These are phyloP conservation scores for Corymbia maculata DNA, from an alignment of 345 rosid species.

Conservation along the genomic window DNA sequence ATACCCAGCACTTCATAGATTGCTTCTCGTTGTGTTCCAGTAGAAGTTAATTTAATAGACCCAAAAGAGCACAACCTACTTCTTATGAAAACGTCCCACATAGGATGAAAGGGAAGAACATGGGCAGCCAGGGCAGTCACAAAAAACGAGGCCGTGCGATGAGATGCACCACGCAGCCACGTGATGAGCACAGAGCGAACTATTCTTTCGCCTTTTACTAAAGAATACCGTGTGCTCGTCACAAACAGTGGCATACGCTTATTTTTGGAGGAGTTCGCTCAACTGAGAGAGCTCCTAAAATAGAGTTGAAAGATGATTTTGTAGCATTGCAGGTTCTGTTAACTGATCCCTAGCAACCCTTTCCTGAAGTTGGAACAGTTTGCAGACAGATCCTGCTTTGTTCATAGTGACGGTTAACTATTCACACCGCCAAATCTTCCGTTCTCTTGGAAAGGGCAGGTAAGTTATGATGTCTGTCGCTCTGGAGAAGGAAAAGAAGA, in stretches of 20 bases:
- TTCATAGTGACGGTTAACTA: no score
- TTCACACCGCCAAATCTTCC: no score
- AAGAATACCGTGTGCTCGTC: slow-evolving; percentile 31
- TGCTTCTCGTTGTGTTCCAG: no score
- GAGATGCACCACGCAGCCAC: fast-evolving
- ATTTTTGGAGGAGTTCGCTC: neutral
- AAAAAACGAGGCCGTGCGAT: no score
- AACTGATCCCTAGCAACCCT: neutral
- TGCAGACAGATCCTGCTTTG: neutral
- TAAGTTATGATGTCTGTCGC: neutral
- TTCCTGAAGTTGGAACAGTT: neutral
- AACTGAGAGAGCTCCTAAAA: neutral
- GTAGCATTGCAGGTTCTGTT: neutral
- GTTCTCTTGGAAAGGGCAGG: neutral
- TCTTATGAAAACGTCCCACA: neutral
- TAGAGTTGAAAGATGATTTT: neutral
- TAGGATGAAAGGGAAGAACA: neutral
- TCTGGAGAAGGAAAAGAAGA: neutral
- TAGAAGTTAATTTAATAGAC: no score
- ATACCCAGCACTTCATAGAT: no score
- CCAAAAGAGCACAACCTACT: no score
- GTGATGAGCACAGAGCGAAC: slow-evolving; percentile 25
- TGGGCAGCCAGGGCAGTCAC: neutral
- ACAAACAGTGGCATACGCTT: slow-evolving; percentile 9
- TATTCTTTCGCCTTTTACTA: slow-evolving; percentile 49